Conservation (phyloP, 192 early-diverging fungal genomes). For the Oehlia diaphana region DNA sequence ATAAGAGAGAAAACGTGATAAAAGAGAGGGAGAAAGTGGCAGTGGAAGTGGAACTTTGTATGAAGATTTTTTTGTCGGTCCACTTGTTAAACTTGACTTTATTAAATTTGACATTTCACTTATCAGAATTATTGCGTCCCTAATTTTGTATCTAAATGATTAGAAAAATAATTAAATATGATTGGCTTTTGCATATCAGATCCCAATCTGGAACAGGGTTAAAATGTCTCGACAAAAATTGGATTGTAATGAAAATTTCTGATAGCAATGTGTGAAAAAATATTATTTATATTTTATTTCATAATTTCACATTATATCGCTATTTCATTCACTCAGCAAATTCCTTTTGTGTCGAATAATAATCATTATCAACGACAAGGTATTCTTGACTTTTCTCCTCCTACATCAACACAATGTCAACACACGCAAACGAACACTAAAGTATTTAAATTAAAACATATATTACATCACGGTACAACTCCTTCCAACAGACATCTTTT, state of each 20-base stretch:
- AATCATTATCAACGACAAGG: not conserved
- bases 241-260: not conserved
- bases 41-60: not conserved
- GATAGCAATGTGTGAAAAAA: not conserved
- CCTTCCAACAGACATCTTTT: not conserved
- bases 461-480: constrained; percentile 1
- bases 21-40: not conserved
- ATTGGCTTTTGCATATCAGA: too few relatives aligned
- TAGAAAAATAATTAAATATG: too few relatives aligned
- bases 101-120: not conserved
- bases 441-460: not conserved
- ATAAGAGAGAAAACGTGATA: not conserved
- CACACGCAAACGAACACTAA: not conserved
- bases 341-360: not conserved
- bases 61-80: not conserved
- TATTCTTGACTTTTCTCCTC: not conserved
- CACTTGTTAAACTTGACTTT: not conserved
- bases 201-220: too few relatives aligned
- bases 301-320: not conserved
- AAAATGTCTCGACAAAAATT: too few relatives aligned
- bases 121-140: too few relatives aligned
- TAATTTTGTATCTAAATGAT: too few relatives aligned
- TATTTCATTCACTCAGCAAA: not conserved
- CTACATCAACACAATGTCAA: not conserved
- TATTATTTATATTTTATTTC: not conserved